phyloP scores from a whole-genome alignment of 768 basidiomycete genomes.

The Stropharia rugosoannulata region DNA sequence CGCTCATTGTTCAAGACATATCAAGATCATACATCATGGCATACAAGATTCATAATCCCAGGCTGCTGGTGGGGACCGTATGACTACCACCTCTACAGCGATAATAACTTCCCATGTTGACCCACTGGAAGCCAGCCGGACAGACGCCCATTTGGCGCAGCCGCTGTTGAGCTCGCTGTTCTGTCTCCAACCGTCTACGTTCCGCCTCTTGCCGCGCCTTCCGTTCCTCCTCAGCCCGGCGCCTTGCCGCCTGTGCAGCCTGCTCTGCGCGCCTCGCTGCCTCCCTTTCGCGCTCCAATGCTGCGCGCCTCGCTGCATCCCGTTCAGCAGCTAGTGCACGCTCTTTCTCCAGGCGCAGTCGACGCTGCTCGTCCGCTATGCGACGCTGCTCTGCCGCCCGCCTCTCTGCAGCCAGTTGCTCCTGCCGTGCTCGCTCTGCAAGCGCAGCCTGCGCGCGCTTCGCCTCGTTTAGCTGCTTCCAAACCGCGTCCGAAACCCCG shows the following conservation, averaged over 20 bases:
- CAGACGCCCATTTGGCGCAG: conserved; percentile 51
- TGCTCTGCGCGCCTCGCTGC: conserved; percentile 15
- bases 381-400: not conserved
- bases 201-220: conserved; percentile 21
- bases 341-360: not conserved
- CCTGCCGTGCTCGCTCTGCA: conserved; percentile 1
- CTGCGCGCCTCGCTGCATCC: conserved; percentile 25
- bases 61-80: no score
- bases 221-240: conserved; percentile 12
- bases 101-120: conserved; percentile 44
- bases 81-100: no score
- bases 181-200: conserved; percentile 26
- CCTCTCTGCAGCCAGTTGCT: not conserved
- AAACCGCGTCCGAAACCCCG: conserved; percentile 8
- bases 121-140: conserved; percentile 23
- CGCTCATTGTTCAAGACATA: no score
- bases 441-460: not conserved
- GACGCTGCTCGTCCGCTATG: conserved; percentile 5
- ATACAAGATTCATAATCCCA: no score
- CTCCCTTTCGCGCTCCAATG: conserved; percentile 25
- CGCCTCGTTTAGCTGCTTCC: conserved; percentile 2
- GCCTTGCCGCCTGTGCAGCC: conserved; percentile 13
- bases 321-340: conserved; percentile 4
- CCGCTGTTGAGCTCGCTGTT: conserved; percentile 39
- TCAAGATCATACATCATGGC: no score